Percentiles rank a stretch among this genome's conserved stretches.
Conservation (phyloP, 768 basidiomycete species). For the Suillus cothurnatus region DNA sequence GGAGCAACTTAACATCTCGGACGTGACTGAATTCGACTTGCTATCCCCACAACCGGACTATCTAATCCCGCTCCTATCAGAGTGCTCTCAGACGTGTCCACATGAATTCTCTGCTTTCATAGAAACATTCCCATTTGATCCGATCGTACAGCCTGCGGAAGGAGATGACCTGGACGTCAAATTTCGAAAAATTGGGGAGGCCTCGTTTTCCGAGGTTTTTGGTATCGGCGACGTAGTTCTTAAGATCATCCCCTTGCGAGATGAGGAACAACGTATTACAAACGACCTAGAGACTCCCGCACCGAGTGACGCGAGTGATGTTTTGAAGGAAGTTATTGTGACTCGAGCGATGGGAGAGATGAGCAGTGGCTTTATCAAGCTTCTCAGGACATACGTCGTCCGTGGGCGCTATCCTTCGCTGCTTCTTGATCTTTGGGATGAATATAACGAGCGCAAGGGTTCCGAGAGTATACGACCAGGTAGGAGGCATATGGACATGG, state of each 20-base stretch:
- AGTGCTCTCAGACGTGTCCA: slow-evolving; percentile 69
- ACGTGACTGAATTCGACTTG: slow-evolving; percentile 50
- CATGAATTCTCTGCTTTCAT: slow-evolving; percentile 86
- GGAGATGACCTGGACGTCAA: slow-evolving; percentile 30
- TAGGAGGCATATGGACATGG: slow-evolving; percentile 35
- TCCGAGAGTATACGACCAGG: slow-evolving; percentile 87
- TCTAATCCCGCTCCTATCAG: slow-evolving; percentile 64
- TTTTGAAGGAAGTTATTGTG: slow-evolving; percentile 80
- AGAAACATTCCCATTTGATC: slow-evolving; percentile 75
- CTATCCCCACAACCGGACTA: slow-evolving; percentile 49
- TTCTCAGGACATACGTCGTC: slow-evolving; percentile 85
- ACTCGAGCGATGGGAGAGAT: slow-evolving; percentile 77
- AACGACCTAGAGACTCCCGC: slow-evolving; percentile 59
- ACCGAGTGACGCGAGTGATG: slow-evolving; percentile 72
- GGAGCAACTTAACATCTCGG: slow-evolving; percentile 45
- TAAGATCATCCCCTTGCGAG: slow-evolving; percentile 80
- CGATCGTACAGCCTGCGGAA: slow-evolving; percentile 49
- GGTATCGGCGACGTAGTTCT: slow-evolving; percentile 87
- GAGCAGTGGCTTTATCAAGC: slow-evolving; percentile 76
- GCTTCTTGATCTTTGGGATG: slow-evolving; percentile 86
- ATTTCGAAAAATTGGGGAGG: slow-evolving; percentile 93
- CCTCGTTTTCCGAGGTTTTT: slow-evolving; percentile 96
- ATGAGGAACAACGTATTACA: slow-evolving; percentile 40
- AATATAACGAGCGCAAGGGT: slow-evolving; percentile 71
- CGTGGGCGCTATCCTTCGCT: slow-evolving; percentile 80